Evolutionary conservation across 495 filamentous ascomycete genomes (phyloP), one percentile per base, ranked within the genome.

Genomic region (Aspergillus asperescens): DNA sequence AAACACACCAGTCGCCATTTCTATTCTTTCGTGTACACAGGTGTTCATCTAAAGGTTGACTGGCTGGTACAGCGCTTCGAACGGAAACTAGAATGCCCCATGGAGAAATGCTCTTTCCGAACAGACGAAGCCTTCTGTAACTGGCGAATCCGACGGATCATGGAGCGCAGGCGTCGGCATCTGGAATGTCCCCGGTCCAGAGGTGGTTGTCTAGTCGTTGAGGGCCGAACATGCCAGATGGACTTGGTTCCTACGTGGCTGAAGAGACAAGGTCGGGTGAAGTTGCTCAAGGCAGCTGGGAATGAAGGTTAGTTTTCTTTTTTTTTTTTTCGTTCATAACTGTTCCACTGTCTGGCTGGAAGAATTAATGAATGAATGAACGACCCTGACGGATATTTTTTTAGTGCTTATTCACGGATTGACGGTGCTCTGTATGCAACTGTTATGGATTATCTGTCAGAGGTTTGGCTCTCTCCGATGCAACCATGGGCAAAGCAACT

Each of bases 1-100:
- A 86, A 86, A 55, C 82, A 86, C 61, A 79, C 76, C 23, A 78
- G 64, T 55, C 77, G 77, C 32, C 77, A 85, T 57, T 84, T 88
- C 61, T 82, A 80, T 63, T 56, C 57, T n/a, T 61, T 83, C 1
- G 81, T 86, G 41, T 79, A 84, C 56, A 88, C 83, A 1, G 83
- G 82, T 9, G 77, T 86, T 0, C 61, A 74, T 34, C 68, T 86
- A 19, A 86, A 88, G 54, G 76, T 88, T 5, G 76, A 80, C 56
- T 88, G 84, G 84, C 67, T 88, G 0, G 72, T 85, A 27, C 76
- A 82, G 55, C 76, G 84, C 15, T 77, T 76, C 39, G 68, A 73
- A 44, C 62, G 54, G 13, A 73, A 71, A 10, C 67, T 76, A 0
- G 73, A 76, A 40, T 74, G 71, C 50, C 73, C 73, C 4, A 74